Percentiles rank a stretch among this genome's conserved stretches.
Conservation (phyloP, 2,329 filamentous ascomycete genomes). For the Nigrospora sphaerica region DNA sequence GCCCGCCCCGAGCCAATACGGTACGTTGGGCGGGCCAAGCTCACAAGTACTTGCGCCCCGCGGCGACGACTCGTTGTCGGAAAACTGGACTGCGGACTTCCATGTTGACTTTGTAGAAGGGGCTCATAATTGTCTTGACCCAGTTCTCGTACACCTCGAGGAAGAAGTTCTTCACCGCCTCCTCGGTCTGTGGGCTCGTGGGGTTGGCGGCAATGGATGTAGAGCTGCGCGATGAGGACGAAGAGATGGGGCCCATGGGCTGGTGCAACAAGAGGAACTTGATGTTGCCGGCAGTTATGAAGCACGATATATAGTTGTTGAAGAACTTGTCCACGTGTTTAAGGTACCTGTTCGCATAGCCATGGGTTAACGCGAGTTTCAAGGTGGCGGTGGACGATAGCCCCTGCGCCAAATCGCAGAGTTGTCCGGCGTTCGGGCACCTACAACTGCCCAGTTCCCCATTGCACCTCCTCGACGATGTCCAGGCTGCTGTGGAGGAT, state of each 20-base stretch:
- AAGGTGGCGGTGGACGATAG: no score
- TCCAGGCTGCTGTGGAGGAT: conserved; percentile 91
- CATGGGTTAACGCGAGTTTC: no score
- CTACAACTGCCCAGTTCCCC: conserved; percentile 79
- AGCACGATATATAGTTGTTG: conserved; percentile 90
- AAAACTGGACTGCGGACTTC: conserved; percentile 85
- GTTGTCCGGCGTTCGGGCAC: conserved; percentile 13
- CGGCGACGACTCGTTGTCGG: conserved; percentile 70
- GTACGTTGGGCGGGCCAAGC: no score
- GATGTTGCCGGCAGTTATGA: conserved; percentile 85
- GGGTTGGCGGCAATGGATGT: conserved; percentile 79
- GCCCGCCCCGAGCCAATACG: no score
- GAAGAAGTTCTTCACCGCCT: conserved; percentile 93
- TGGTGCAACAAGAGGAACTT: conserved; percentile 94
- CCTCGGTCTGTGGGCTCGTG: conserved; percentile 82
- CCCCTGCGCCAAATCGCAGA: neutral
- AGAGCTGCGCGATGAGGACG: conserved; percentile 42
- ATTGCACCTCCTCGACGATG: conserved; percentile 94
- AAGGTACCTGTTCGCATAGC: conserved; percentile 53
- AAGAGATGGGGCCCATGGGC: conserved; percentile 44
- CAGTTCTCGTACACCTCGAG: conserved; percentile 92
- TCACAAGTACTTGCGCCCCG: conserved; percentile 87
- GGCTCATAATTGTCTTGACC: conserved; percentile 95
- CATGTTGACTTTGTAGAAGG: conserved; percentile 84
- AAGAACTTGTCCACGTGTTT: conserved; percentile 97